These are phyloP conservation scores for Aureobasidium subglaciale DNA, from an alignment of 2,329 filamentous ascomycete species.

Conservation along the genomic window DNA sequence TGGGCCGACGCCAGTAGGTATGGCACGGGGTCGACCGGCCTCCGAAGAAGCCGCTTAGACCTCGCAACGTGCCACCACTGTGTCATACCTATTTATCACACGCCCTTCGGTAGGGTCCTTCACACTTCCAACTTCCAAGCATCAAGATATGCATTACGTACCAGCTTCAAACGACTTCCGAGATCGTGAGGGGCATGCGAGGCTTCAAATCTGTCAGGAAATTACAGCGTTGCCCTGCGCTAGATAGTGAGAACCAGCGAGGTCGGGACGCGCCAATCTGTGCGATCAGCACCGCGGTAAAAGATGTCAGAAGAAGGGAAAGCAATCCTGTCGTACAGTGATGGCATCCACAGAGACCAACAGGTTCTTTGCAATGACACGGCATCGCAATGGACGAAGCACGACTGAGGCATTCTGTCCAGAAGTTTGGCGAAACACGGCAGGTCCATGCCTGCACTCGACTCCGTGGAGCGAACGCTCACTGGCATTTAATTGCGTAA, in stretches of 20 bases:
- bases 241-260: not conserved
- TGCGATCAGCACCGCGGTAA: not conserved
- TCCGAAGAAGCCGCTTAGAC: slow-evolving; percentile 1
- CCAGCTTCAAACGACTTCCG: not conserved
- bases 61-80: not conserved
- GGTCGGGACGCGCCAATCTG: not conserved
- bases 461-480: no score
- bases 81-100: not conserved
- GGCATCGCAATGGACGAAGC: not conserved
- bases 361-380: not conserved
- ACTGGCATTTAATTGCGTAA: no score
- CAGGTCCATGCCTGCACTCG: not conserved
- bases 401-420: not conserved
- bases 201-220: not conserved
- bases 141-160: not conserved
- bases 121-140: not conserved
- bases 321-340: not conserved
- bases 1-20: not conserved
- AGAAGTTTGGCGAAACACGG: no score
- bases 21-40: not conserved
- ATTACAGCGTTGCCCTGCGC: not conserved
- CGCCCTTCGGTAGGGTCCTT: not conserved
- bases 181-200: not conserved
- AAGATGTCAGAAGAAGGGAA: not conserved
- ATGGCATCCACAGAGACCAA: not conserved